Conservation (phyloP, 306 rosid species). For the Rosa multiflora region DNA sequence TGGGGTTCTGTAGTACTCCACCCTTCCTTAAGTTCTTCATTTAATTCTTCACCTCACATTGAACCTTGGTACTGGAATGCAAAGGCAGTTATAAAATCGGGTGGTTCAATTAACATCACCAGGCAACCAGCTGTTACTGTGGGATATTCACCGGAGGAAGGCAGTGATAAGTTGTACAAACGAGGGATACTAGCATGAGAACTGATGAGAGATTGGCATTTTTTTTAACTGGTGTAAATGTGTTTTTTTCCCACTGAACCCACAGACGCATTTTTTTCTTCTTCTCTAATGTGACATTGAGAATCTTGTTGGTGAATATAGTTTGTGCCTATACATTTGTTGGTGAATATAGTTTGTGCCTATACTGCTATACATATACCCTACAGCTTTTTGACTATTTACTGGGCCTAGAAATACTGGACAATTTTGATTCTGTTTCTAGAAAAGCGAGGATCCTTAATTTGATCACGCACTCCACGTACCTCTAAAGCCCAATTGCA, state of each 20-base stretch:
- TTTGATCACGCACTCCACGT: conserved; percentile 6
- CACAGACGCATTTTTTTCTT: neutral
- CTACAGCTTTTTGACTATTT: neutral
- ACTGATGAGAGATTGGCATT: neutral
- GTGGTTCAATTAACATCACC: conserved; percentile 35
- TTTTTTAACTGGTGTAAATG: neutral
- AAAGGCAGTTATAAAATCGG: conserved; percentile 41
- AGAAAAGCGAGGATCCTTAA: neutral
- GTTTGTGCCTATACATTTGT: neutral
- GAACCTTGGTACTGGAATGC: conserved; percentile 86
- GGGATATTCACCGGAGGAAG: conserved; percentile 60
- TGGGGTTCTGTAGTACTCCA: conserved; percentile 83
- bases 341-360: too few relatives aligned
- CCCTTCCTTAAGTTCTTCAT: conserved; percentile 51
- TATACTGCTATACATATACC: neutral
- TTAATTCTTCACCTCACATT: conserved; percentile 53
- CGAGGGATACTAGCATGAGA: conserved; percentile 52
- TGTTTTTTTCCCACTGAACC: neutral
- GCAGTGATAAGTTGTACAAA: conserved; percentile 75
- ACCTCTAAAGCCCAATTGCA: neutral
- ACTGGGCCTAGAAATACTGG: neutral
- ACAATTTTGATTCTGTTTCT: neutral
- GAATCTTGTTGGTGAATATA: neutral
- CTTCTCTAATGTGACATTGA: neutral
- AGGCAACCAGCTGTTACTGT: conserved; percentile 44